Evolutionary conservation across 768 basidiomycete species (phyloP).

Genomic region (Lactarius sanguifluus): DNA sequence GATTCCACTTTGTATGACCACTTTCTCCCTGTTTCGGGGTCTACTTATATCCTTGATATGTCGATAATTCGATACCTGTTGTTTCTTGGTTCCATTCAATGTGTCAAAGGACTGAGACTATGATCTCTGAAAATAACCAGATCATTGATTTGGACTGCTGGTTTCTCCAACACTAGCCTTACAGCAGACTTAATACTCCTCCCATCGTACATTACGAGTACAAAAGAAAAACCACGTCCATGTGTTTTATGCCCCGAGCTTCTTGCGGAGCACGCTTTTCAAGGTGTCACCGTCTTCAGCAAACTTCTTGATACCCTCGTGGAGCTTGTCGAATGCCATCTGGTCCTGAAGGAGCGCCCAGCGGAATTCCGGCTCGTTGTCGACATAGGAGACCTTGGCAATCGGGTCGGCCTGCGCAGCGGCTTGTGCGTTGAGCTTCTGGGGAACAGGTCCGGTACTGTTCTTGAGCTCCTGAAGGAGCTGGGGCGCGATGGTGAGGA

Average conservation of each 20-base stretch:
- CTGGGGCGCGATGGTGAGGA: conserved; percentile 89
- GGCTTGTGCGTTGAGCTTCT: conserved; percentile 72
- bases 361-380: conserved; percentile 96
- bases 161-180: neutral
- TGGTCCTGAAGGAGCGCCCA: conserved; percentile 89
- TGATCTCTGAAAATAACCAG: neutral
- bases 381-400: conserved; percentile 78
- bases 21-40: neutral
- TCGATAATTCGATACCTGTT: neutral
- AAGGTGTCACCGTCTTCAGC: conserved; percentile 92
- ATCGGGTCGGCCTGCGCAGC: conserved; percentile 61
- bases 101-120: neutral
- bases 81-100: neutral
- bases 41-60: neutral
- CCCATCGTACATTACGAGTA: conserved; percentile 7
- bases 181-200: conserved; percentile 1
- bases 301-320: conserved; percentile 98
- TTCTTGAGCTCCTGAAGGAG: conserved; percentile 93
- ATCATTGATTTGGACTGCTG: conserved; percentile 6
- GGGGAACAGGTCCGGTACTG: conserved; percentile 73
- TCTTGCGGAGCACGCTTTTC: conserved; percentile 75
- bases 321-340: conserved; percentile 99
- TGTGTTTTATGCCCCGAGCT: conserved; percentile 48
- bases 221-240: neutral
- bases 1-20: conserved; percentile 28